Percentiles rank a stretch among this genome's conserved stretches.
These are phyloP conservation scores for Ilex paraguariensis DNA, from an alignment of 305 asterid species.

Conservation along the genomic window DNA sequence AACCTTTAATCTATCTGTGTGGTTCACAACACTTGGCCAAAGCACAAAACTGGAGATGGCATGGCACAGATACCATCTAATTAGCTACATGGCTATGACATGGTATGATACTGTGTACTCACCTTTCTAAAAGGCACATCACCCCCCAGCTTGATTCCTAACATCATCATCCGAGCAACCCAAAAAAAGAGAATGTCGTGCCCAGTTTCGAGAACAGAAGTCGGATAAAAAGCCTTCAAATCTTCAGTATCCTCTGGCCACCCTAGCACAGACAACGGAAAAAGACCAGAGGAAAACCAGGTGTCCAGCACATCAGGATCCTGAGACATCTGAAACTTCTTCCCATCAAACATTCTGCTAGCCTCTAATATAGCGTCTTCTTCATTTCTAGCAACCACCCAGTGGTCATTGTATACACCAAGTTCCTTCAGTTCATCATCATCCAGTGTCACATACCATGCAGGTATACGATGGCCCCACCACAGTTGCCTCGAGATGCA, in stretches of 20 bases:
- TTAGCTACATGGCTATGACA: not conserved
- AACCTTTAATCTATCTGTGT: too few species aligned
- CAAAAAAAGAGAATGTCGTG: slow-evolving; percentile 93
- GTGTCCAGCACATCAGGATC: slow-evolving; percentile 96
- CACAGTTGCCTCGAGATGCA: slow-evolving; percentile 98
- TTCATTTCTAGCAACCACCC: slow-evolving; percentile 67
- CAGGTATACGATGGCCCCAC: slow-evolving; percentile 97
- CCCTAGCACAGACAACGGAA: slow-evolving; percentile 84
- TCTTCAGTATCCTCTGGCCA: slow-evolving; percentile 90
- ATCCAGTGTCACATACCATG: slow-evolving; percentile 73
- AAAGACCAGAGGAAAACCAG: slow-evolving; percentile 96
- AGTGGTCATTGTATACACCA: slow-evolving; percentile 52
- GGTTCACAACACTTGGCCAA: too few species aligned
- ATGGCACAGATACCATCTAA: too few species aligned
- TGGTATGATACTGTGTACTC: slow-evolving; percentile 4
- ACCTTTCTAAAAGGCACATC: slow-evolving; percentile 88
- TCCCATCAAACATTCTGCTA: slow-evolving; percentile 39
- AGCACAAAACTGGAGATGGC: too few species aligned
- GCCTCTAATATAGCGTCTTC: slow-evolving; percentile 72
- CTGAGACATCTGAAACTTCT: slow-evolving; percentile 59
- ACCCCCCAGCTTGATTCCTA: slow-evolving; percentile 91
- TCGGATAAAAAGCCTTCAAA: slow-evolving; percentile 68
- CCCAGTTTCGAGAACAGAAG: slow-evolving; percentile 94
- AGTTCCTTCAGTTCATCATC: slow-evolving; percentile 63
- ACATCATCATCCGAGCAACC: slow-evolving; percentile 98